Evolutionary conservation across 805 yeast species (phyloP), one percentile per base, ranked within the genome.

Genomic region (Pichia thaimueangensis): DNA sequence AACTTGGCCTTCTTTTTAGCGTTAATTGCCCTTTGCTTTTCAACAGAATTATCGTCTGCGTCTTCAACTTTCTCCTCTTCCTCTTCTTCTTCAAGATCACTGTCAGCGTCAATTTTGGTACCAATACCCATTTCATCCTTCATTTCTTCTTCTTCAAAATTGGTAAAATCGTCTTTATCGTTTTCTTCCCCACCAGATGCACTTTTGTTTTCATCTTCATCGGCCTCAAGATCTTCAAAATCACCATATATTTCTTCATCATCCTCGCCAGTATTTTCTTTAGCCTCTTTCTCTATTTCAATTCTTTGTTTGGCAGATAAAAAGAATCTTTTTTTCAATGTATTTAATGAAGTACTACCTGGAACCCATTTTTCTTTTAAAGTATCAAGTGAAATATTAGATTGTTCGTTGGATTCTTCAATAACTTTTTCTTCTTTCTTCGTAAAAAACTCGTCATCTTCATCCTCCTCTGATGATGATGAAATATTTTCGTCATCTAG

Each of bases 1-100:
- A 91, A 70, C 55, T 85, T 81, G 50, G 89, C 97, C 56, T 93
- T 94, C 69, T 85, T 88, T 47, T 82, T 78, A 2, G 97, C 95
- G 56, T 89, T 89, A 41, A 77, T 65, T 40, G 76, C 80, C 59
- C 97, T 78, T 60, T 79, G 82, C 57, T 85, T 80, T 45, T 82
- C 94, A 28, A 82, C 65, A 1, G 91, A 67, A 32, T 62, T 66
- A 7, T 60, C 65, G 4, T 65, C 71, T 6, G 35, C 11, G 1
- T 54, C 63, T 4, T 62, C 73, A n/a, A n/a, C n/a, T n/a, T n/a
- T n/a, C 8, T 63, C 69, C 8, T 67, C 72, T 5, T 68, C 74
- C 24, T 68, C 69, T 29, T 66, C 65, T 25, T 60, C 67, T 5
- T 58, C 63, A n/a, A 49, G 65, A 23, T 37, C 53, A n/a, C 54